Percentiles rank a stretch among this genome's conserved stretches.
phyloP scores from a whole-genome alignment of 176 grass and related monocot genomes.

The Musa itinerans region DNA sequence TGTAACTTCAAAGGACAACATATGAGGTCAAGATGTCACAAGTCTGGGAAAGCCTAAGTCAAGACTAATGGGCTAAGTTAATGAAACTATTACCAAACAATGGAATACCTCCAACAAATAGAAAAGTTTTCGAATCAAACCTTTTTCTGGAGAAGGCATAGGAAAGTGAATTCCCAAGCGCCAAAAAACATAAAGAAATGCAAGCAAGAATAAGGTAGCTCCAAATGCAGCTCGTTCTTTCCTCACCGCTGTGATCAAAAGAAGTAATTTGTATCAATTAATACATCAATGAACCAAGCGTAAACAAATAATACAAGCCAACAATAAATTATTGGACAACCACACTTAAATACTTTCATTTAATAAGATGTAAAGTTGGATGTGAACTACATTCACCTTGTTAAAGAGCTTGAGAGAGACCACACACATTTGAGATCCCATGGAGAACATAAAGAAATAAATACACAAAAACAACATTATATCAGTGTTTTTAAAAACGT shows the following conservation, averaged over 20 bases:
- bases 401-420: not conserved
- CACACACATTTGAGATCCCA: too few species aligned
- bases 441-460: too few species aligned
- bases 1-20: not conserved
- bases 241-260: slow-evolving; percentile 55
- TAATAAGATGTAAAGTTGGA: not conserved
- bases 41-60: not conserved
- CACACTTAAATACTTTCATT: not conserved
- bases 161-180: slow-evolving; percentile 99
- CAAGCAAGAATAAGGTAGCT: slow-evolving; percentile 58
- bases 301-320: not conserved
- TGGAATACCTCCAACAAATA: not conserved
- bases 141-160: slow-evolving; percentile 95
- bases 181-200: slow-evolving; percentile 90
- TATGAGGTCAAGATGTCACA: not conserved
- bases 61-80: not conserved
- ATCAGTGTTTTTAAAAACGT: too few species aligned
- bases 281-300: not conserved
- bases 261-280: slow-evolving; percentile 1
- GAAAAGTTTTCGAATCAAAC: slow-evolving; percentile 25
- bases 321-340: too few species aligned
- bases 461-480: too few species aligned
- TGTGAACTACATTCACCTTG: not conserved
- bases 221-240: slow-evolving; percentile 58
- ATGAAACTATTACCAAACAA: not conserved